Evolutionary conservation across 192 early-diverging fungal genomes (phyloP), one percentile per base, ranked within the genome.

Genomic region (Funneliformis mosseae): DNA sequence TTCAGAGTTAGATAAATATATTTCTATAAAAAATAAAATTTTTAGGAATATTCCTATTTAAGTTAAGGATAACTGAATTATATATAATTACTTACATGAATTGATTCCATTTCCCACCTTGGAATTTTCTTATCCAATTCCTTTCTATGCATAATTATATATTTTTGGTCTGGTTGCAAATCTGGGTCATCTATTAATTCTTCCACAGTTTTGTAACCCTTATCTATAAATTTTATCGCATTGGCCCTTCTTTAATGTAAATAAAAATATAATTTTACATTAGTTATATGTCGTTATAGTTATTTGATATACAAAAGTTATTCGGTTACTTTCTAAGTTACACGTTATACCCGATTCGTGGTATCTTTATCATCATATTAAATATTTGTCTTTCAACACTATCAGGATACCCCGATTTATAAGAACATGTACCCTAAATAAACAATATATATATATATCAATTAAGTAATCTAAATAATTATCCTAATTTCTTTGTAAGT

Each of bases 161-260:
- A 16, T 50, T 38, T 41, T 42, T 64, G 59, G 27, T 46, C 23
- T 11, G 62, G 39, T 27, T 48, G 61, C 6, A 77, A 42, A 4
- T 81, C 25, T 11, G 75, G 63, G 23, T 76, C 73, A 3, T 76
- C 67, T 7, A 33, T 25, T 27, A 81, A 2, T 28, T 81, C 80
- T 27, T 76, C 73, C 12, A 81, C 12, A 23, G 80, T 78, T 38
- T 81, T 77, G 60, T 64, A 81, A 28, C 80, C 80, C 43, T 76
- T 81, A 3, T 64, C 61, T 8, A 81, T 60, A 38, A 76, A 77
- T 42, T 46, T 81, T 59, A 64, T 41, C 16, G 80, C 80, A 0
- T 9, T 33, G 10, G 66, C 74, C 33, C 43, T 23, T 38, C 79
- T 80, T 80, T 39, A n/a, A 61, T 11, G 18, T 46, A 33, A 68